Evolutionary conservation across 345 rosid species (phyloP).

Genomic region (Boechera divaricarpa): DNA sequence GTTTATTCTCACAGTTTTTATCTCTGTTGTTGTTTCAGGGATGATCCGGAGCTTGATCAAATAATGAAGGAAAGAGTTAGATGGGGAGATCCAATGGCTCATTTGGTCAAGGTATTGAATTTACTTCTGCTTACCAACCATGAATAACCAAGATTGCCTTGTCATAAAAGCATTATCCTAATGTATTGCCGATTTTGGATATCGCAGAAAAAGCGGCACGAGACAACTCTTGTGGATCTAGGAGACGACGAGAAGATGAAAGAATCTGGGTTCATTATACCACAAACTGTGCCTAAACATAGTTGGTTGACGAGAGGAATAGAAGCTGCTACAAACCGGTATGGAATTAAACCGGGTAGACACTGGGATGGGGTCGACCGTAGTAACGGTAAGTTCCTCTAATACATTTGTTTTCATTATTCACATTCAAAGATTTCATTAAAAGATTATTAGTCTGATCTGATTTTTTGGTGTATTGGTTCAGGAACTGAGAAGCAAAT

Average conservation of each 20-base stretch:
- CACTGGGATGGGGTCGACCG: conserved; percentile 99
- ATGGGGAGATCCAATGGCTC: conserved; percentile 98
- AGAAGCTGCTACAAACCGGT: conserved; percentile 82
- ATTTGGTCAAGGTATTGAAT: conserved; percentile 79
- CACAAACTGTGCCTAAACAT: conserved; percentile 79
- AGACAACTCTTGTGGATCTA: conserved; percentile 60
- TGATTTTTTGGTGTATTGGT: conserved; percentile 1
- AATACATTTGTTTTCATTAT: conserved; percentile 11
- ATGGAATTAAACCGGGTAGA: conserved; percentile 91
- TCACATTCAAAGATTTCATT: not conserved
- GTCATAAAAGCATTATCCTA: not conserved
- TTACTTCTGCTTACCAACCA: not conserved
- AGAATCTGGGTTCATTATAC: conserved; percentile 87
- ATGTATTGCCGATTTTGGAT: not conserved
- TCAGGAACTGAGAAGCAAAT: conserved; percentile 77
- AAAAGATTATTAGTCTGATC: not conserved
- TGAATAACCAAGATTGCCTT: not conserved
- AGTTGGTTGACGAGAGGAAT: conserved; percentile 86
- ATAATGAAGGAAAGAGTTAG: conserved; percentile 76
- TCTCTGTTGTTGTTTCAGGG: conserved; percentile 53
- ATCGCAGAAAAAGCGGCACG: conserved; percentile 65
- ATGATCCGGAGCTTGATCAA: conserved; percentile 89
- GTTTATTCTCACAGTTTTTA: conserved; percentile 17
- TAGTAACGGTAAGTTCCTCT: conserved; percentile 64
- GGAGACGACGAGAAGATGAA: conserved; percentile 89